Conservation (phyloP, 2,329 filamentous ascomycete genomes). For the Claviceps maximensis region DNA sequence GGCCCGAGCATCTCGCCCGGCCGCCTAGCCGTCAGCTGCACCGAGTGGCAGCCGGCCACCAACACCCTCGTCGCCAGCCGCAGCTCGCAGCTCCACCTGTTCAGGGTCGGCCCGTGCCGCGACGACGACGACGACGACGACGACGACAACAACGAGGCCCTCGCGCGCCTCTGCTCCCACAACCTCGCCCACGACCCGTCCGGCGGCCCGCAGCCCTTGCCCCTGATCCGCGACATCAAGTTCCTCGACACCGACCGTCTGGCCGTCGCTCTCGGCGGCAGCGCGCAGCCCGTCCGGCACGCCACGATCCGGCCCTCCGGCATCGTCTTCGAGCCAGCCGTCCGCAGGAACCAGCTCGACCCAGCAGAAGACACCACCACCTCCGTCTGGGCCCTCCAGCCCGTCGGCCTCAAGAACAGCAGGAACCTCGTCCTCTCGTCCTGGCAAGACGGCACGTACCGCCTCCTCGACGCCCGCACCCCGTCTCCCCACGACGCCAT, state of each 20-base stretch:
- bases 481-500: slow-evolving; percentile 29
- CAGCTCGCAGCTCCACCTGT: slow-evolving; percentile 17
- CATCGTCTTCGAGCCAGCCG: slow-evolving; percentile 22
- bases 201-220: too few relatives aligned
- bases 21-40: slow-evolving; percentile 19
- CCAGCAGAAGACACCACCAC: slow-evolving; percentile 16
- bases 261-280: slow-evolving; percentile 31
- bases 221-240: slow-evolving; percentile 23
- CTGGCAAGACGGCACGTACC: slow-evolving; percentile 40
- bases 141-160: not conserved
- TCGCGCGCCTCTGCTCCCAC: slow-evolving; percentile 13
- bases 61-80: slow-evolving; percentile 19
- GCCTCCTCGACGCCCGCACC: slow-evolving; percentile 39
- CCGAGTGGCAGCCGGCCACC: slow-evolving; percentile 19
- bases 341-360: slow-evolving; percentile 16
- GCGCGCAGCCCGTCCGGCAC: slow-evolving; percentile 29
- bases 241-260: slow-evolving; percentile 33
- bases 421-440: slow-evolving; percentile 33
- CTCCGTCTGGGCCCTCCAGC: slow-evolving; percentile 33
- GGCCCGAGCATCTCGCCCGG: slow-evolving; percentile 14
- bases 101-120: slow-evolving; percentile 14
- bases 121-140: slow-evolving; percentile 2
- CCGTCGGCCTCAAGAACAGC: slow-evolving; percentile 24
- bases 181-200: slow-evolving; percentile 15
- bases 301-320: slow-evolving; percentile 33